Evolutionary conservation across 164 flowering plant species (phyloP), one percentile per base, ranked within the genome.

Genomic region (Piper longum): DNA sequence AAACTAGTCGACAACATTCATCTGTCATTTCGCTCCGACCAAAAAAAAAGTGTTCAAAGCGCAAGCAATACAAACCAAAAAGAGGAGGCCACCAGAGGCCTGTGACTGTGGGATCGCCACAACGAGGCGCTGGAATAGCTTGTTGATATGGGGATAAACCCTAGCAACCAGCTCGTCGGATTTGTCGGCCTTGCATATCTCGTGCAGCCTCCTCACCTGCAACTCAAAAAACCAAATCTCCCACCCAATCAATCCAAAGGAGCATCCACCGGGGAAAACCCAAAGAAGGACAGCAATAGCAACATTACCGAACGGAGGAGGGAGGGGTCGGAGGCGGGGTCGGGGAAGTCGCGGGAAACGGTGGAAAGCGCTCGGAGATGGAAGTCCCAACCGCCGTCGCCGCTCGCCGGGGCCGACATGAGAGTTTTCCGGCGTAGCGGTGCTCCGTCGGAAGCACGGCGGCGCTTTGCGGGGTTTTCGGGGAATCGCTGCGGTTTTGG

Each of bases 91-190:
- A 67, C 72, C 77, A 60, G 95, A 83, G 13, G 90, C 69, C 36
- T 70, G 77, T 26, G 90, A 80, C 56, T 88, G 96, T n/a, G 92
- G 76, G 55, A 85, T 71, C 3, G 99, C 84, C 7, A 90, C 77
- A 13, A 90, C 78, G 0, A 85, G 74, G 13, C 97, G 85, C 52
- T 93, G 96, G 69, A 90, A 90, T 57, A 90, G 78, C 79, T 80
- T 90, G 76, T 80, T 93, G 9, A 90, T 70, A 7, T 82, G 86
- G 0, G 97, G 87, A 80, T 85, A 90, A 78, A 88, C 81, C 78
- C 99, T 82, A 59, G 95, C 87, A 5, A 84, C 71, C 82, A 93
- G 76, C 68, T 93, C 96, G 73, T 88, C 99, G 0, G 96, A 87
- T 3, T 82, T 81, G 76, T 85, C 91, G 40, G 73, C 74, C 75